A percentile compares a stretch with the other conserved stretches of the same genome.
Conservation (phyloP, 73 alveolate genomes). For the Paramecium sonneborni region DNA sequence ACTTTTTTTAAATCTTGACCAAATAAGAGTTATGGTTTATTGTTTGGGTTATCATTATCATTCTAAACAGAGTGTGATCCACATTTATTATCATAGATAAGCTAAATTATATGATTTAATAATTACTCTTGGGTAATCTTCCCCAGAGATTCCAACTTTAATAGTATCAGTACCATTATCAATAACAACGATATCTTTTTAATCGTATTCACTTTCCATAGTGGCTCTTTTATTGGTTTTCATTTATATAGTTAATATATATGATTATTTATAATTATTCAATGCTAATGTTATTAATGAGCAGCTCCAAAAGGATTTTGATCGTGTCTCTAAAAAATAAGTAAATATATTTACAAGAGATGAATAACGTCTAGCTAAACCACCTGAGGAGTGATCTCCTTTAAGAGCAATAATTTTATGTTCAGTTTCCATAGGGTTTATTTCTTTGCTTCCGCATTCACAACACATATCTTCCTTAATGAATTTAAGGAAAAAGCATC, state of each 20-base stretch:
- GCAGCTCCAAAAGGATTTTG: slow-evolving; percentile 24
- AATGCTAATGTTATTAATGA: slow-evolving; percentile 19
- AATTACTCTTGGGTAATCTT: slow-evolving; percentile 62
- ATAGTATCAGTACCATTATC: slow-evolving; percentile 69
- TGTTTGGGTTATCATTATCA: slow-evolving; percentile 55
- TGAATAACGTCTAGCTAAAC: slow-evolving; percentile 50
- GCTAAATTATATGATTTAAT: not conserved
- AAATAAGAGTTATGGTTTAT: slow-evolving; percentile 53
- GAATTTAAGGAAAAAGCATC: slow-evolving; percentile 63
- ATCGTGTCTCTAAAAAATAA: not conserved
- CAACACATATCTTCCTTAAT: slow-evolving; percentile 65
- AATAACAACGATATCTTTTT: slow-evolving; percentile 58
- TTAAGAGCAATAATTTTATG: not conserved
- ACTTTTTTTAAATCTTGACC: slow-evolving; percentile 44
- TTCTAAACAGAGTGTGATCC: slow-evolving; percentile 51
- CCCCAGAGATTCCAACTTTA: slow-evolving; percentile 66
- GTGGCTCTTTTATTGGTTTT: slow-evolving; percentile 57
- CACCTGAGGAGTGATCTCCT: slow-evolving; percentile 26
- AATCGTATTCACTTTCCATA: slow-evolving; percentile 65
- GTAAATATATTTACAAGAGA: not conserved
- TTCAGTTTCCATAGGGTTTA: slow-evolving; percentile 37
- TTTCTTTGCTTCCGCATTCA: slow-evolving; percentile 45
- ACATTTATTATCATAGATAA: slow-evolving; percentile 47
- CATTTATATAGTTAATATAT: not conserved
- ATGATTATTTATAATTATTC: not conserved